Percentiles rank a stretch among this genome's conserved stretches.
These are phyloP conservation scores for Actinomucor elegans DNA, from an alignment of 371 early-diverging fungal species.

Conservation along the genomic window DNA sequence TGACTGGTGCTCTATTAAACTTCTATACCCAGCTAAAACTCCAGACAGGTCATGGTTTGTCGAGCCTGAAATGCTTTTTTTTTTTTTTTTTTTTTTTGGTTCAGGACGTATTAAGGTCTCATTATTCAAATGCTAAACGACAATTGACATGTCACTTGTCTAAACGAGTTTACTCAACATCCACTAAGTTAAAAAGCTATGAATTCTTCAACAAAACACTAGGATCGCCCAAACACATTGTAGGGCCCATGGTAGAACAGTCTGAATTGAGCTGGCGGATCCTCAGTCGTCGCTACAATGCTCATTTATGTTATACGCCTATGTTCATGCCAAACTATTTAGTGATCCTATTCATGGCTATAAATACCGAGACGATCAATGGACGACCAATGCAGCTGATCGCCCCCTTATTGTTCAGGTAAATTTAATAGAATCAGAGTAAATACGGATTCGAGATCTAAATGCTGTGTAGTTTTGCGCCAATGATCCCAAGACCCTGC, in stretches of 20 bases:
- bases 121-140: background rate
- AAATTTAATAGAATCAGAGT: background rate
- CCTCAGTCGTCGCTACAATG: slow-evolving; percentile 82
- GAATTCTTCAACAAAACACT: slow-evolving; percentile 34
- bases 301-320: slow-evolving; percentile 95
- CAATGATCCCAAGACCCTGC: slow-evolving; percentile 83
- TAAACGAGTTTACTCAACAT: background rate
- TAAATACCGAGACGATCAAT: slow-evolving; percentile 65
- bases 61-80: too few species aligned
- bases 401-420: slow-evolving; percentile 89
- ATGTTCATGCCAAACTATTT: slow-evolving; percentile 92
- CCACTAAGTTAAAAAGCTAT: slow-evolving; percentile 14
- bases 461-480: slow-evolving; percentile 80
- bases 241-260: slow-evolving; percentile 94
- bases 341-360: slow-evolving; percentile 48
- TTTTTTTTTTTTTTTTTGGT: too few species aligned
- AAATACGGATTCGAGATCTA: background rate
- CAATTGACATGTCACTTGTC: background rate
- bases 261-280: slow-evolving; percentile 89
- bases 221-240: slow-evolving; percentile 70
- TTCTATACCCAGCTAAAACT: too few species aligned
- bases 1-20: too few species aligned
- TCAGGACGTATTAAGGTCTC: too few species aligned
- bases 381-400: slow-evolving; percentile 70
- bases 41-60: too few species aligned